Evolutionary conservation across 768 basidiomycete genomes (phyloP).

Genomic region (Termitomyces sp.): DNA sequence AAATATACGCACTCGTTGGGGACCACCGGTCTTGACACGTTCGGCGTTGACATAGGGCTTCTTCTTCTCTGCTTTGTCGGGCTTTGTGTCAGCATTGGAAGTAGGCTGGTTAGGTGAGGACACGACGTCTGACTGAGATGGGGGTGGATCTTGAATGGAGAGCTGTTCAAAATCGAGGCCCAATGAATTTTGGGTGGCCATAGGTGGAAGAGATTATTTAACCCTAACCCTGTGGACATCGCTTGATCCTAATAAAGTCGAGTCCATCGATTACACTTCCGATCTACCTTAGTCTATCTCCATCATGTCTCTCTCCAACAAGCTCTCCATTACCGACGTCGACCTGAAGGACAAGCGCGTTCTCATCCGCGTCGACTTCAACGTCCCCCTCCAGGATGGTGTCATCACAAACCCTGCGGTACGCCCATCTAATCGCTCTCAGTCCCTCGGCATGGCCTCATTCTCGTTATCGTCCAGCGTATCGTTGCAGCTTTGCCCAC

Average conservation of each 20-base stretch:
- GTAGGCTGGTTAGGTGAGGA: slow-evolving; percentile 5
- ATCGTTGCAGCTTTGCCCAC: slow-evolving; percentile 97
- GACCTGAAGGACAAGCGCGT: slow-evolving; percentile 85
- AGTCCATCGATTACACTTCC: slow-evolving; percentile 7
- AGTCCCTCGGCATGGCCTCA: slow-evolving; percentile 10
- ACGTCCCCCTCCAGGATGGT: slow-evolving; percentile 87
- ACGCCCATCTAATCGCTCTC: slow-evolving; percentile 28
- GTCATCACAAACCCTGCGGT: slow-evolving; percentile 97
- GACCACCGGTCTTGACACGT: slow-evolving; percentile 79
- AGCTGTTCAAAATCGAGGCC: slow-evolving; percentile 65
- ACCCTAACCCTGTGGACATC: slow-evolving; percentile 25
- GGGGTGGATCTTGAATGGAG: slow-evolving; percentile 27
- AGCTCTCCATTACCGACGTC: slow-evolving; percentile 90
- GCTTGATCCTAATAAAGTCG: slow-evolving; percentile 4
- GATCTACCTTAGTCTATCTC: slow-evolving; percentile 10
- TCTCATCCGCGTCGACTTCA: slow-evolving; percentile 95
- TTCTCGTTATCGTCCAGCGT: slow-evolving; percentile 50
- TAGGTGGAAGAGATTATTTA: slow-evolving; percentile 19
- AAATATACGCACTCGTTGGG: slow-evolving; percentile 53
- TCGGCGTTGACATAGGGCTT: slow-evolving; percentile 79
- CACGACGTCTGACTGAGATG: slow-evolving; percentile 7
- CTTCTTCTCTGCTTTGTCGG: slow-evolving; percentile 54
- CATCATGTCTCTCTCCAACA: slow-evolving; percentile 91
- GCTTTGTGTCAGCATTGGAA: slow-evolving; percentile 23
- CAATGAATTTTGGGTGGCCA: slow-evolving; percentile 57